Conservation (phyloP, 805 yeast genomes). For the Cyberlindnera americana region DNA sequence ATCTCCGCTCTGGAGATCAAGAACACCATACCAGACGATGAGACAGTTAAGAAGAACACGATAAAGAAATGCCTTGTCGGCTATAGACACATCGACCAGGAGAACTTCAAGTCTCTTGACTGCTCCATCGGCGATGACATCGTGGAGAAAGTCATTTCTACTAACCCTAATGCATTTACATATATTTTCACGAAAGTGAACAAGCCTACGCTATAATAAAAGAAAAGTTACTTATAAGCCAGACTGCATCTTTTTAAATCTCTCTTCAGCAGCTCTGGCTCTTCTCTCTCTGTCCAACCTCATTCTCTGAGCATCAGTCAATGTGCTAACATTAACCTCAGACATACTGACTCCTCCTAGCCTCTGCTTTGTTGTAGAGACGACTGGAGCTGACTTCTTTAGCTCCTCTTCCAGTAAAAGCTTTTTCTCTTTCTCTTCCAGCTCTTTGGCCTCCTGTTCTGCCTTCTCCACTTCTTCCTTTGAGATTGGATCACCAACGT, state of each 20-base stretch:
- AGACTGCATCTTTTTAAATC: slow-evolving; percentile 41
- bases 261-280: slow-evolving; percentile 94
- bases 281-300: slow-evolving; percentile 89
- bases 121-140: slow-evolving; percentile 31
- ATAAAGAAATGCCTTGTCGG: slow-evolving; percentile 58
- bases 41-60: slow-evolving; percentile 34
- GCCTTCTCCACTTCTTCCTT: slow-evolving; percentile 52
- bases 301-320: slow-evolving; percentile 70
- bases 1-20: slow-evolving; percentile 22
- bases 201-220: slow-evolving; percentile 24
- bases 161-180: slow-evolving; percentile 30
- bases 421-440: slow-evolving; percentile 38
- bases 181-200: slow-evolving; percentile 40
- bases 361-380: slow-evolving; percentile 35
- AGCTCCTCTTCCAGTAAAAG: slow-evolving; percentile 41
- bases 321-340: slow-evolving; percentile 50
- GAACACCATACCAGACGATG: slow-evolving; percentile 2
- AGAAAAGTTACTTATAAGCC: background rate
- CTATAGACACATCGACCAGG: slow-evolving; percentile 62
- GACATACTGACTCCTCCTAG: slow-evolving; percentile 28
- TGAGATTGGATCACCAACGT: slow-evolving; percentile 56
- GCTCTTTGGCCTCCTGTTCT: slow-evolving; percentile 34
- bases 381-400: slow-evolving; percentile 30
- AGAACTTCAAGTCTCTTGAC: slow-evolving; percentile 6
- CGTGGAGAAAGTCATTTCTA: slow-evolving; percentile 29